Evolutionary conservation across 169 alveolate species (phyloP).

Genomic region (Plasmodium vivax): DNA sequence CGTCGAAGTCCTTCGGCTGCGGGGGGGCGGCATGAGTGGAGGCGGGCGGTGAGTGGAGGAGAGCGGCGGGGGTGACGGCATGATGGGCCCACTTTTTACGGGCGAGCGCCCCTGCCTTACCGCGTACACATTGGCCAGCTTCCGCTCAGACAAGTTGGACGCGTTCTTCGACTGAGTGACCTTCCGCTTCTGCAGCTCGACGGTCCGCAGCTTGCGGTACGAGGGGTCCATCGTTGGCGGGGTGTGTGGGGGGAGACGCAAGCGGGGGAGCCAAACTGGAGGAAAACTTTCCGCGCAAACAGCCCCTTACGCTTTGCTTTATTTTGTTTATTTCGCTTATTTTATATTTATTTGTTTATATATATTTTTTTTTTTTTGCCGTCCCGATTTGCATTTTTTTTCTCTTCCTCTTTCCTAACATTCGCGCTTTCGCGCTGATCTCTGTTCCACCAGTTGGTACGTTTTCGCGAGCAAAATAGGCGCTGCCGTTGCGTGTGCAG

Average conservation of each 20-base stretch:
- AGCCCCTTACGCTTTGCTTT: background rate
- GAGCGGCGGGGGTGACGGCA: background rate
- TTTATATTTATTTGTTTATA: background rate
- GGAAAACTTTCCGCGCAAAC: background rate
- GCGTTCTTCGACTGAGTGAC: constrained; percentile 63
- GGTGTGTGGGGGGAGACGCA: background rate
- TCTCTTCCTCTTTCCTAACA: background rate
- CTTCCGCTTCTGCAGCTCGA: constrained; percentile 37
- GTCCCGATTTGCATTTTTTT: background rate
- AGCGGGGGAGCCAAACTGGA: background rate
- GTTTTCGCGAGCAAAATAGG: background rate
- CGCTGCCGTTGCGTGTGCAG: background rate
- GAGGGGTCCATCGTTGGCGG: background rate
- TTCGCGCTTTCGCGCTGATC: background rate
- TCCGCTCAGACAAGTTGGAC: constrained; percentile 44
- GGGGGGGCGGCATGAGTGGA: background rate
- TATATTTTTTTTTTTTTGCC: background rate
- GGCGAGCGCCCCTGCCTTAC: background rate
- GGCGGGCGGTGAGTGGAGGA: too few relatives aligned
- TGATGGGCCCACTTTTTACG: background rate
- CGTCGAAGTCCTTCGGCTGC: constrained; percentile 81
- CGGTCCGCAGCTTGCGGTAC: background rate
- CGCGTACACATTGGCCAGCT: constrained; percentile 54
- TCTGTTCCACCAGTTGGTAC: background rate
- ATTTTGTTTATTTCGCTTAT: background rate